Evolutionary conservation across 805 yeast genomes (phyloP).

Genomic region (Sugiyamaella boreocaroliniensis): DNA sequence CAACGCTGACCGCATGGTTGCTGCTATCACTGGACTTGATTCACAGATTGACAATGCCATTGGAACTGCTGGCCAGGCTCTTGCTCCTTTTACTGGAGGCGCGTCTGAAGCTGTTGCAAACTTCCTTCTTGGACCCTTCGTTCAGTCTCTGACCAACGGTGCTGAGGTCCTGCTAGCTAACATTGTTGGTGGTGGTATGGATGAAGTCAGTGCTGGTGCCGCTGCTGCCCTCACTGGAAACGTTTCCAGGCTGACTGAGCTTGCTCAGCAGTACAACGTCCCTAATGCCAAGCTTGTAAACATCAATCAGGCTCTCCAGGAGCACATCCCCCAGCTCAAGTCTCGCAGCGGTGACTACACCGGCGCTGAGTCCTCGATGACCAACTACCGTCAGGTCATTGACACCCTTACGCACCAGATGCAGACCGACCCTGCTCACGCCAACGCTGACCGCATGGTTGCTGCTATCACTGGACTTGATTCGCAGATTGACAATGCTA

Average conservation of each 20-base stretch:
- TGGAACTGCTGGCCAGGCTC: constrained; percentile 17
- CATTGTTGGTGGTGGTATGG: constrained; percentile 19
- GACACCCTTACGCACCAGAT: background rate
- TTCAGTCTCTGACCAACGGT: constrained; percentile 27
- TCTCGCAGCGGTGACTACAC: background rate
- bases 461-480: constrained; percentile 27
- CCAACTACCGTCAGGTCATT: constrained; percentile 3
- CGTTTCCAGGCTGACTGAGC: constrained; percentile 3
- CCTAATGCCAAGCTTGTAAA: constrained; percentile 6
- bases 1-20: constrained; percentile 10
- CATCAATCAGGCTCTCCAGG: constrained; percentile 1
- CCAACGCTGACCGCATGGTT: constrained; percentile 9
- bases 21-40: constrained; percentile 27
- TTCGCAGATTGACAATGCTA: constrained; percentile 27
- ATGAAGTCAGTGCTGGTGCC: background rate
- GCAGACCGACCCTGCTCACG: constrained; percentile 1
- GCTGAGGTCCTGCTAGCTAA: constrained; percentile 26
- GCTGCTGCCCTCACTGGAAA: constrained; percentile 1
- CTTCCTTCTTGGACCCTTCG: constrained; percentile 22
- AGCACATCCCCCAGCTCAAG: background rate
- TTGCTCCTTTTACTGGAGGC: constrained; percentile 23
- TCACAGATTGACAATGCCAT: constrained; percentile 27
- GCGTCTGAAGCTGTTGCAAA: constrained; percentile 23
- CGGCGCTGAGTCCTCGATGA: constrained; percentile 2
- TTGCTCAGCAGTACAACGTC: constrained; percentile 8